Evolutionary conservation across 1,284 basidiomycete genomes (phyloP).

Genomic region (Mycosarcoma maydis): DNA sequence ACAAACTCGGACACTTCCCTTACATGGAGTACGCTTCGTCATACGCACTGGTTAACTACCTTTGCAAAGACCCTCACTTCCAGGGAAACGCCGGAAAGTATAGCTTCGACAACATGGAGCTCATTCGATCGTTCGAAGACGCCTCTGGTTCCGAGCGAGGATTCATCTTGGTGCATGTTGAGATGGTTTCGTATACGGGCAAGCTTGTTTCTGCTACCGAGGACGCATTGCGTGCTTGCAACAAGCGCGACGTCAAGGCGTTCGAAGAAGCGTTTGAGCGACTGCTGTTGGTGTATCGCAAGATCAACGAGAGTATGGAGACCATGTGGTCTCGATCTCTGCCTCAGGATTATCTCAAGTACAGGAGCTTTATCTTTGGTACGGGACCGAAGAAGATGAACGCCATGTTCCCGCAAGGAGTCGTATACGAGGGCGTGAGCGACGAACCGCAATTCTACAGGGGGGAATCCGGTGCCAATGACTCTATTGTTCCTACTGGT

Average conservation of each 20-base stretch:
- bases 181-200: conserved; percentile 62
- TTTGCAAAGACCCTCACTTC: conserved; percentile 31
- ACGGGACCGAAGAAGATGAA: conserved; percentile 60
- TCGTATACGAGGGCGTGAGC: conserved; percentile 57
- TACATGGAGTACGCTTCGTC: conserved; percentile 61
- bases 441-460: conserved; percentile 50
- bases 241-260: conserved; percentile 27
- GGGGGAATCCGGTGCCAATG: conserved; percentile 60
- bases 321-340: conserved; percentile 61
- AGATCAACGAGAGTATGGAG: conserved; percentile 63
- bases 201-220: conserved; percentile 52
- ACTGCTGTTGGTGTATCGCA: conserved; percentile 44
- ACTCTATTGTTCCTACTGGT: conserved; percentile 53
- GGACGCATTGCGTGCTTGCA: conserved; percentile 50
- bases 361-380: conserved; percentile 65
- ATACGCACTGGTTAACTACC: conserved; percentile 62
- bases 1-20: conserved; percentile 57
- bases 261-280: conserved; percentile 52
- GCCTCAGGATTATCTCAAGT: conserved; percentile 59
- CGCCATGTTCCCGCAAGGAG: conserved; percentile 63
- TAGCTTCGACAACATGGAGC: conserved; percentile 60
- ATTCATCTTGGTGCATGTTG: conserved; percentile 60
- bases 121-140: conserved; percentile 61
- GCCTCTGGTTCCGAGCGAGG: conserved; percentile 54
- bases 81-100: conserved; percentile 46